Conservation (phyloP, 2,329 filamentous ascomycete genomes). For the Fusarium hostae region DNA sequence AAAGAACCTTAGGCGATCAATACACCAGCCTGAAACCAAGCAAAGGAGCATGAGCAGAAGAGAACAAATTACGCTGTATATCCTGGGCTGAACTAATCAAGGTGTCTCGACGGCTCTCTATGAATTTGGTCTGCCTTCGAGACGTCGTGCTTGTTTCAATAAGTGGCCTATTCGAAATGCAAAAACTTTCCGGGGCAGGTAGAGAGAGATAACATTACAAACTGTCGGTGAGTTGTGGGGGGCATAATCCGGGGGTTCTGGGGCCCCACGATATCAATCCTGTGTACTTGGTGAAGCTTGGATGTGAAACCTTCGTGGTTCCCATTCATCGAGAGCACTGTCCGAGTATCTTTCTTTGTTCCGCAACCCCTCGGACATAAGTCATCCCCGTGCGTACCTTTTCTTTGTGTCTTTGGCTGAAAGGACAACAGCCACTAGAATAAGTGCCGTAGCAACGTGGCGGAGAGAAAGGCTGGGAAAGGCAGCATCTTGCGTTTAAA, state of each 20-base stretch:
- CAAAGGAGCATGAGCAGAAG: background rate
- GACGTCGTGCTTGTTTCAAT: background rate
- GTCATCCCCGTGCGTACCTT: background rate
- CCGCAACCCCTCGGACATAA: background rate
- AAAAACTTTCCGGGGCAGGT: background rate
- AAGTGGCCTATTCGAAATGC: background rate
- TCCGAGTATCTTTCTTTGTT: background rate
- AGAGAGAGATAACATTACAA: slow-evolving; percentile 8
- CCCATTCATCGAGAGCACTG: background rate
- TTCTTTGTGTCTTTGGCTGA: slow-evolving; percentile 25
- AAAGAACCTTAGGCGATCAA: background rate
- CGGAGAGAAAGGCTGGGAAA: slow-evolving; percentile 41
- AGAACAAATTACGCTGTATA: background rate
- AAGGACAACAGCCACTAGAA: slow-evolving; percentile 38
- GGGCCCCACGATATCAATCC: slow-evolving; percentile 45
- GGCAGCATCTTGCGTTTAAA: slow-evolving; percentile 31
- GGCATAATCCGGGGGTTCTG: slow-evolving; percentile 30
- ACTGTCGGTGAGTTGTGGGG: slow-evolving; percentile 41
- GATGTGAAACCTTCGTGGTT: background rate
- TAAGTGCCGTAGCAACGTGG: slow-evolving; percentile 46
- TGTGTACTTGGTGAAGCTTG: background rate
- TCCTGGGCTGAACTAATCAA: background rate
- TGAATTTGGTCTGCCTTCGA: background rate
- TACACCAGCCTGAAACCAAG: background rate
- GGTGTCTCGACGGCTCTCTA: background rate